Evolutionary conservation across 2,329 filamentous ascomycete genomes (phyloP).

Genomic region (Colletotrichum gigasporum): DNA sequence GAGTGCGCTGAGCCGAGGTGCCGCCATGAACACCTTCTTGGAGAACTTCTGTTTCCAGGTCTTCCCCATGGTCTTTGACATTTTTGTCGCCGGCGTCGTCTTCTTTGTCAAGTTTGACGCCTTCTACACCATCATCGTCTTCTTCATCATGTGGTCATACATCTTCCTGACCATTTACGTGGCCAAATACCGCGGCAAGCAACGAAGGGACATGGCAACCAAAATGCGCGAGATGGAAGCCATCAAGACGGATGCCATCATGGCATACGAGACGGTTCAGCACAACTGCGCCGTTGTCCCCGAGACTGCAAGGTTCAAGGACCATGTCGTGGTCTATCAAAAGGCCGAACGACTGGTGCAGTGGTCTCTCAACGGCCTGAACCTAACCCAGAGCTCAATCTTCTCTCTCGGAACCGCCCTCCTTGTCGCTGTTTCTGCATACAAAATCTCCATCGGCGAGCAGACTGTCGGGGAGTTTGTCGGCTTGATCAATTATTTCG

Average conservation of each 20-base stretch:
- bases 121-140: constrained; percentile 58
- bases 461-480: constrained; percentile 67
- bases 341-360: constrained; percentile 65
- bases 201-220: constrained; percentile 53
- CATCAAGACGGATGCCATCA: constrained; percentile 53
- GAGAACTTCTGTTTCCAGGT: constrained; percentile 59
- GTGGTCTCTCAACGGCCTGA: constrained; percentile 66
- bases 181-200: constrained; percentile 54
- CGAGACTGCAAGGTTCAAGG: constrained; percentile 66
- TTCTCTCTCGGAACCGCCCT: constrained; percentile 69
- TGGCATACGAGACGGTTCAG: constrained; percentile 67
- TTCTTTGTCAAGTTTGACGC: constrained; percentile 57
- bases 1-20: constrained; percentile 57
- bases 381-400: constrained; percentile 70
- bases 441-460: constrained; percentile 66
- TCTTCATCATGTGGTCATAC: constrained; percentile 59
- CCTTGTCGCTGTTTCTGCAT: constrained; percentile 69
- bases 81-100: constrained; percentile 56
- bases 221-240: constrained; percentile 56
- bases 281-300: constrained; percentile 70
- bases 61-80: constrained; percentile 60
- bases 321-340: constrained; percentile 66
- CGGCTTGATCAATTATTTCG: constrained; percentile 65
- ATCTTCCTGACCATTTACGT: constrained; percentile 61
- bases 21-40: constrained; percentile 58